Evolutionary conservation across 2,329 filamentous ascomycete species (phyloP).

Genomic region (Tothia fuscella): DNA sequence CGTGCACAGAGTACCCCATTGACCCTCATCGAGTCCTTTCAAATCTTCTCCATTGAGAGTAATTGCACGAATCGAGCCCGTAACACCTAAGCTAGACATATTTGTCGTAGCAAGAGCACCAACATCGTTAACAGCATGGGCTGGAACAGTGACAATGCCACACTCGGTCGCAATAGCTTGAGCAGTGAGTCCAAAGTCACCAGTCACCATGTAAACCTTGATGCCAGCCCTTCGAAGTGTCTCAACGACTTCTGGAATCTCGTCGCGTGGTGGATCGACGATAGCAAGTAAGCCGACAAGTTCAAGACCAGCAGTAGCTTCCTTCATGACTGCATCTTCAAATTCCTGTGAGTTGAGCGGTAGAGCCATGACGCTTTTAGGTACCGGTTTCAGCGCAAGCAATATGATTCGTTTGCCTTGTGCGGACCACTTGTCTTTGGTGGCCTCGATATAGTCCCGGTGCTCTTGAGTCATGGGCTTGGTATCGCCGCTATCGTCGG

Average conservation of each 20-base stretch:
- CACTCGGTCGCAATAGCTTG: slow-evolving; percentile 61
- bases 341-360: slow-evolving; percentile 38
- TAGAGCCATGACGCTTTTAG: slow-evolving; percentile 29
- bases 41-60: slow-evolving; percentile 36
- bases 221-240: slow-evolving; percentile 59
- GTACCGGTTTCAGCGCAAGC: slow-evolving; percentile 44
- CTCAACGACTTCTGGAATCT: slow-evolving; percentile 46
- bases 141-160: slow-evolving; percentile 51
- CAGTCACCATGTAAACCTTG: slow-evolving; percentile 71
- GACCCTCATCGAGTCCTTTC: slow-evolving; percentile 49
- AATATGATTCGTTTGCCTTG: slow-evolving; percentile 57
- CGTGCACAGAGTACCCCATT: slow-evolving; percentile 53
- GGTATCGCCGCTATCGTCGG: slow-evolving; percentile 43
- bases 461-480: slow-evolving; percentile 37
- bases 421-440: slow-evolving; percentile 58
- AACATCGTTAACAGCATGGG: slow-evolving; percentile 33
- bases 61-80: background rate
- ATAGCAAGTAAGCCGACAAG: slow-evolving; percentile 47
- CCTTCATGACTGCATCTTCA: slow-evolving; percentile 45
- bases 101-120: slow-evolving; percentile 62
- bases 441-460: slow-evolving; percentile 37
- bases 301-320: slow-evolving; percentile 37
- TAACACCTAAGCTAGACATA: slow-evolving; percentile 40
- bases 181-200: slow-evolving; percentile 65
- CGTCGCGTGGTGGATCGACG: slow-evolving; percentile 47